These are phyloP conservation scores for Aureobasidium melanogenum DNA, from an alignment of 2,329 filamentous ascomycete genomes.

Conservation along the genomic window DNA sequence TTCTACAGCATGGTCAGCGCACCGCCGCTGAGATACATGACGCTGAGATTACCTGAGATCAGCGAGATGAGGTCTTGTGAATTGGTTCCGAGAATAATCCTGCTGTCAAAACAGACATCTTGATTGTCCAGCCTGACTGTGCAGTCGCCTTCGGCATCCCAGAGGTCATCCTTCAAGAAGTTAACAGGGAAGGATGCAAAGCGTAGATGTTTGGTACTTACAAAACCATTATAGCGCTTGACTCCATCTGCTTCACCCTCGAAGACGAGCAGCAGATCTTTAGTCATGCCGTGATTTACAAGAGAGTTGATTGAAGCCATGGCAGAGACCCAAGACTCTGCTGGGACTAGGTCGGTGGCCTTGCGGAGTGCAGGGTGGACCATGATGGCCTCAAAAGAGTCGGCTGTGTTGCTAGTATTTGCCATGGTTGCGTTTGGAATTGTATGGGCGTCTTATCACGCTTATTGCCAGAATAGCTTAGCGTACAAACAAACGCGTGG, in stretches of 20 bases:
- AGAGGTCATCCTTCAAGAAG: background rate
- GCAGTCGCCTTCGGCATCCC: conserved; percentile 2
- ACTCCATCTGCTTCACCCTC: background rate
- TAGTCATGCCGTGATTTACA: background rate
- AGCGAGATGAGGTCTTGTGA: background rate
- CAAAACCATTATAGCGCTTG: background rate
- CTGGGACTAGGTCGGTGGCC: background rate
- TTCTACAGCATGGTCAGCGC: background rate
- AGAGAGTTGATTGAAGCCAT: background rate
- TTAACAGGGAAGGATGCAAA: background rate
- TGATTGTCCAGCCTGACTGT: background rate
- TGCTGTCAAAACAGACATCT: background rate
- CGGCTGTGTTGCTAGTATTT: background rate
- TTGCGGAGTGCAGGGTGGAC: background rate
- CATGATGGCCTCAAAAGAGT: background rate
- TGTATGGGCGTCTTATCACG: background rate
- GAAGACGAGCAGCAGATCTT: background rate
- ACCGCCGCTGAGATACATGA: background rate
- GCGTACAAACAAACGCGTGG: background rate
- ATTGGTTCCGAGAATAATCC: background rate
- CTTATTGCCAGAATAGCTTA: background rate
- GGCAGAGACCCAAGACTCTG: background rate
- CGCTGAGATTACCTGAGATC: background rate
- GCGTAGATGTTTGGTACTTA: background rate
- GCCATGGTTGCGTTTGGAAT: background rate